A percentile compares a stretch with the other conserved stretches of the same genome.
phyloP scores from a whole-genome alignment of 75 land plant species.

The Cryptomeria japonica region DNA sequence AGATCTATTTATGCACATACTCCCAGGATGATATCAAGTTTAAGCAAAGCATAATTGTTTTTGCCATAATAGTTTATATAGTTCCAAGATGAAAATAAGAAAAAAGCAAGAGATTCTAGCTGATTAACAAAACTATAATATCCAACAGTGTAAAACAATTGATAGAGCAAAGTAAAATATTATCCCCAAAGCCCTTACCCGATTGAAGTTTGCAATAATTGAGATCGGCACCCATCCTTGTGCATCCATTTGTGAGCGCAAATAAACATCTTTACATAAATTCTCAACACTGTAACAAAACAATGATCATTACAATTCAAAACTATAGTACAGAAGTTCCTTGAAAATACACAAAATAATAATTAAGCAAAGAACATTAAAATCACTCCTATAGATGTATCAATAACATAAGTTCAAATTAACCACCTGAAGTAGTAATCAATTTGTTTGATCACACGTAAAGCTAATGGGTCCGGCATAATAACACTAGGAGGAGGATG shows the following conservation, averaged over 20 bases:
- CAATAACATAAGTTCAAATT: not conserved
- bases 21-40: not conserved
- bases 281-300: slow-evolving; percentile 71
- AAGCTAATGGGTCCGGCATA: slow-evolving; percentile 31
- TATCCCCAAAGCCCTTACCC: slow-evolving; percentile 48
- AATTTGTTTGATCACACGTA: slow-evolving; percentile 74
- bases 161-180: not conserved
- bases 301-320: slow-evolving; percentile 10
- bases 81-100: not conserved
- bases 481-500: slow-evolving; percentile 29
- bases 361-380: not conserved
- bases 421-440: slow-evolving; percentile 84
- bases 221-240: slow-evolving; percentile 86
- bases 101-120: not conserved
- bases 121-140: not conserved
- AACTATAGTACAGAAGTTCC: not conserved
- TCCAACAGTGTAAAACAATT: not conserved
- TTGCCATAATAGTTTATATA: not conserved
- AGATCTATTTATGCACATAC: not conserved
- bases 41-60: not conserved
- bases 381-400: not conserved
- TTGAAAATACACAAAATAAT: not conserved
- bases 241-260: slow-evolving; percentile 75
- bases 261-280: slow-evolving; percentile 58
- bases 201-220: slow-evolving; percentile 78